Conservation (phyloP, 768 basidiomycete species). For the Mycena vulgaris region DNA sequence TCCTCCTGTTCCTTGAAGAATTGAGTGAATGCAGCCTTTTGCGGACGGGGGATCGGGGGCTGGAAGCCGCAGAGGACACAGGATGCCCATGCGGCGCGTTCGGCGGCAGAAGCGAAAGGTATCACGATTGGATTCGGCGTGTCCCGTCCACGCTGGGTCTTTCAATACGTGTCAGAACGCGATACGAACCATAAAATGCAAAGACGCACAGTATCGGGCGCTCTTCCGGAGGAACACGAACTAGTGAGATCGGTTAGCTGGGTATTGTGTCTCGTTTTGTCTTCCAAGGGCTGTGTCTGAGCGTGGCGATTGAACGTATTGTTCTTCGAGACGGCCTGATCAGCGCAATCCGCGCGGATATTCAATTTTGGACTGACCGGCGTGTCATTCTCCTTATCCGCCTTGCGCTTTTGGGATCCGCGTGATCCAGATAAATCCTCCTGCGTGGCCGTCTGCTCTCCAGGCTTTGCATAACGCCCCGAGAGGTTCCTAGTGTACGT, state of each 20-base stretch:
- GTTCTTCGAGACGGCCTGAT: too few species aligned
- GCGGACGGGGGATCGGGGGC: neutral
- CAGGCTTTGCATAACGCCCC: neutral
- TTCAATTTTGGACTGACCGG: neutral
- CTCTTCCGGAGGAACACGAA: neutral
- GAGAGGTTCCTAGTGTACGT: too few species aligned
- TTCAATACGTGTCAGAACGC: neutral
- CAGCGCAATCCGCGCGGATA: too few species aligned
- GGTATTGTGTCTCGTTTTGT: too few species aligned
- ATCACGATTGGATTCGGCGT: neutral
- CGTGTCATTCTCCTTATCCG: too few species aligned
- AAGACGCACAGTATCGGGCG: neutral
- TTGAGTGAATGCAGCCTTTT: neutral
- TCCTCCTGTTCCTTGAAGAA: conserved; percentile 8
- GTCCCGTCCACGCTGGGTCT: neutral
- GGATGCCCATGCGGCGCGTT: neutral
- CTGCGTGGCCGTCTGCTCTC: neutral
- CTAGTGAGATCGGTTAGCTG: too few species aligned
- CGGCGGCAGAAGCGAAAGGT: neutral
- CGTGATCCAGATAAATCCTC: too few species aligned
- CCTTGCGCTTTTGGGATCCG: too few species aligned
- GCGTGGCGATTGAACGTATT: too few species aligned
- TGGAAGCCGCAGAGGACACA: conserved; percentile 5
- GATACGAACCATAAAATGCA: neutral
- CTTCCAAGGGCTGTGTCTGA: too few species aligned